phyloP scores from a whole-genome alignment of 2,329 filamentous ascomycete species.

The Pseudocercospora eumusae region DNA sequence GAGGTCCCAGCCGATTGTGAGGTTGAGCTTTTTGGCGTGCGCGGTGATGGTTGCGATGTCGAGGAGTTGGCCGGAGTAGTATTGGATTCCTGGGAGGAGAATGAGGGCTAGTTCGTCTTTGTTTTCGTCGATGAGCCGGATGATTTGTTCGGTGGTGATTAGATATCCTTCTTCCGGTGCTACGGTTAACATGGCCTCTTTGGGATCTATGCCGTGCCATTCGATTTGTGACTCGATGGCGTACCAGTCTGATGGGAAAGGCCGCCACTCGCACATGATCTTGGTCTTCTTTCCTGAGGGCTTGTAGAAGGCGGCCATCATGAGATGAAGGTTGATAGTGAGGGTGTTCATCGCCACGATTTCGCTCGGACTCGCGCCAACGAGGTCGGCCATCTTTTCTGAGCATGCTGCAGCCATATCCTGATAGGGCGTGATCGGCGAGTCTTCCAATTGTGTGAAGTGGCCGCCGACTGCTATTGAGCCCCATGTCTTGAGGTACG shows the following conservation, averaged over 20 bases:
- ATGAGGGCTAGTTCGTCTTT: constrained; percentile 72
- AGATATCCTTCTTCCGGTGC: constrained; percentile 60
- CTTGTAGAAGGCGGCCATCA: constrained; percentile 81
- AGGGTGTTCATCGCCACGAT: constrained; percentile 86
- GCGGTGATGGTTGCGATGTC: constrained; percentile 79
- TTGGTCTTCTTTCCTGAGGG: constrained; percentile 69
- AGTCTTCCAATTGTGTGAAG: constrained; percentile 57
- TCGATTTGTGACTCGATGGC: constrained; percentile 78
- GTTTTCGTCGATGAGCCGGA: constrained; percentile 72
- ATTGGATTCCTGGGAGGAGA: constrained; percentile 83
- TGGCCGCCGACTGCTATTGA: constrained; percentile 82
- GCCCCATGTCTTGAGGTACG: constrained; percentile 80
- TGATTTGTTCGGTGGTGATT: constrained; percentile 70
- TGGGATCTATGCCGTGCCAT: constrained; percentile 67
- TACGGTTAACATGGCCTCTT: constrained; percentile 71
- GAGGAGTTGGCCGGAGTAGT: constrained; percentile 86
- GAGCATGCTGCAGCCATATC: constrained; percentile 76
- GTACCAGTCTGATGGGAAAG: constrained; percentile 88
- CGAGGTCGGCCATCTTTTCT: constrained; percentile 66
- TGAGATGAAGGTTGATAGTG: constrained; percentile 77
- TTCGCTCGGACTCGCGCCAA: constrained; percentile 70
- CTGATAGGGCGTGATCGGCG: constrained; percentile 71
- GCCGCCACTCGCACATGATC: constrained; percentile 82
- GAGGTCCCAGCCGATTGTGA: constrained; percentile 82
- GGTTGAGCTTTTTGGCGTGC: constrained; percentile 69